phyloP scores from a whole-genome alignment of 2,329 filamentous ascomycete genomes.

The Colletotrichum ledebouriae region DNA sequence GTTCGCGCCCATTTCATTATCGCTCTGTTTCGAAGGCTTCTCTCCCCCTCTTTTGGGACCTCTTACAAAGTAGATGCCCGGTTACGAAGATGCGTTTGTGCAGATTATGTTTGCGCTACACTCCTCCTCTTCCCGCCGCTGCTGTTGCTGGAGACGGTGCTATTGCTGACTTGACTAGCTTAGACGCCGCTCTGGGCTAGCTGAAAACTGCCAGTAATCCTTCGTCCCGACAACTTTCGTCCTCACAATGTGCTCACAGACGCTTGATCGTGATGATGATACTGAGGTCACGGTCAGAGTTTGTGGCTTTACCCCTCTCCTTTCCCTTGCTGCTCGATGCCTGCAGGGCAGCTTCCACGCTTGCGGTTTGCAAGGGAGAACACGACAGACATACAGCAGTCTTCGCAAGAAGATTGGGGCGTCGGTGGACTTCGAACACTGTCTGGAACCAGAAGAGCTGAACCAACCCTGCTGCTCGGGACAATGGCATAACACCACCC shows the following conservation, averaged over 20 bases:
- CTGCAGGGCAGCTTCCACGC: constrained; percentile 22
- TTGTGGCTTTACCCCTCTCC: constrained; percentile 31
- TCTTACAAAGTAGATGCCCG: neutral
- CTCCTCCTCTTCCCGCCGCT: no score
- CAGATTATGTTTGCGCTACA: no score
- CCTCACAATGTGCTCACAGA: constrained; percentile 1
- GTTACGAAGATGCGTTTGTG: no score
- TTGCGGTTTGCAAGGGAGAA: constrained; percentile 28
- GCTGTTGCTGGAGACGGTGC: neutral
- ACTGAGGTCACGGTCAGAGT: constrained; percentile 11
- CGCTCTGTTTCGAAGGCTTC: constrained; percentile 9
- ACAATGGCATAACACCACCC: neutral
- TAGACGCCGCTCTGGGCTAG: neutral
- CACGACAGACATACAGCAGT: constrained; percentile 6
- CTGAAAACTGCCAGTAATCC: constrained; percentile 28
- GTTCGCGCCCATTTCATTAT: constrained; percentile 24
- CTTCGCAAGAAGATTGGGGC: constrained; percentile 11
- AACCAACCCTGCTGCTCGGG: neutral
- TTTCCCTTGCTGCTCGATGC: constrained; percentile 24
- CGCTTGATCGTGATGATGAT: constrained; percentile 11
- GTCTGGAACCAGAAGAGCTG: neutral
- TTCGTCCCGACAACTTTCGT: constrained; percentile 2
- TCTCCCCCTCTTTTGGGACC: constrained; percentile 23
- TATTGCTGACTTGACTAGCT: constrained; percentile 10
- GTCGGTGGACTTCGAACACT: neutral